phyloP scores from a whole-genome alignment of 2,329 filamentous ascomycete genomes.

The Sclerotinia subarctica region DNA sequence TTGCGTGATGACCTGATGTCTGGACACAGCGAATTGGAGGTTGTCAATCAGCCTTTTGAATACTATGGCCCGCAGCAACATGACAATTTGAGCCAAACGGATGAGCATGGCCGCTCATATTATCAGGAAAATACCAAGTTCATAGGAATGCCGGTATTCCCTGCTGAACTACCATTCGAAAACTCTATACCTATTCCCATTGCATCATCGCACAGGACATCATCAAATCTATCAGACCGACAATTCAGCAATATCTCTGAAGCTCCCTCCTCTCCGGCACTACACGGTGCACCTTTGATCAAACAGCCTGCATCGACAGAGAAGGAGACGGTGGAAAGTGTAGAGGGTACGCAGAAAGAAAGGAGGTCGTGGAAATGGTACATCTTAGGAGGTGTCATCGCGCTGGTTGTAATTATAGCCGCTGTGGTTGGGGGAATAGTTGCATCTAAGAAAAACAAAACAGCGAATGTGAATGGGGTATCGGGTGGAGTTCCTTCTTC shows the following conservation, averaged over 20 bases:
- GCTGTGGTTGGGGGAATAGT: neutral
- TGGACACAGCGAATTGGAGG: slow-evolving; percentile 14
- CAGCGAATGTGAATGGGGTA: neutral
- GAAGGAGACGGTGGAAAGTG: neutral
- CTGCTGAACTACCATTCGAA: slow-evolving; percentile 8
- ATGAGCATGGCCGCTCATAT: neutral
- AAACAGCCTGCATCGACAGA: neutral
- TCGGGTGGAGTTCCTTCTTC: neutral
- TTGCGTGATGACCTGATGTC: slow-evolving; percentile 16
- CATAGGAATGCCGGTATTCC: slow-evolving; percentile 11
- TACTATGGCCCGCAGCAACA: slow-evolving; percentile 5
- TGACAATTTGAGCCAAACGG: neutral
- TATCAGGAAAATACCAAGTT: slow-evolving; percentile 12
- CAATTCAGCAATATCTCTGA: neutral
- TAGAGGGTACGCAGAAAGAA: neutral
- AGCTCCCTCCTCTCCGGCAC: neutral
- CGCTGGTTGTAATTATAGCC: neutral
- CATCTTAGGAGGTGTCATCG: neutral
- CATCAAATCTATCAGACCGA: slow-evolving; percentile 2
- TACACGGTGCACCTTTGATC: neutral
- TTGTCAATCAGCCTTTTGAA: slow-evolving; percentile 13
- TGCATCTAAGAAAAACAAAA: neutral
- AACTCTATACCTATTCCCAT: neutral
- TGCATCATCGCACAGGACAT: slow-evolving; percentile 6
- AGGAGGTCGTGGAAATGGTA: slow-evolving; percentile 9